A percentile compares a stretch with the other conserved stretches of the same genome.
Evolutionary conservation across 2,329 filamentous ascomycete species (phyloP).

Genomic region (Ceratocystis albifundus): DNA sequence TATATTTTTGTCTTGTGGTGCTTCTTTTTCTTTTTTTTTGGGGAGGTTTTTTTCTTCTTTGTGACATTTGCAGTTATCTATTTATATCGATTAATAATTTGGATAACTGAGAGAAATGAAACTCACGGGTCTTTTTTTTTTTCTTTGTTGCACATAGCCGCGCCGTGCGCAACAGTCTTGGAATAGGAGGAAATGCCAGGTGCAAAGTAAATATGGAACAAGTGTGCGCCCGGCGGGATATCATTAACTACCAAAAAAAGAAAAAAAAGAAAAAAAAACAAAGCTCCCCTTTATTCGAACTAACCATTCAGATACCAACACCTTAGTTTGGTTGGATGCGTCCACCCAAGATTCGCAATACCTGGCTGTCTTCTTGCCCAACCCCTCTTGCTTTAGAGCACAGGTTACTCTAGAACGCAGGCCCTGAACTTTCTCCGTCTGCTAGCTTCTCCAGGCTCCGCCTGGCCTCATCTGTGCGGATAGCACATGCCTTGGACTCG

Average conservation of each 20-base stretch:
- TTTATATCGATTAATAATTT: no score
- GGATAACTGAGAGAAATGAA: no score
- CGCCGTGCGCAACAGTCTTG: background rate
- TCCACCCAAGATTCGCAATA: background rate
- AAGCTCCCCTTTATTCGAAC: background rate
- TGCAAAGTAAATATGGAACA: background rate
- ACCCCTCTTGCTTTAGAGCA: background rate
- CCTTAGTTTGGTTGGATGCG: background rate
- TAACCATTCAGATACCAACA: background rate
- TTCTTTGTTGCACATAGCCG: background rate
- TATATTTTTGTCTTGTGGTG: no score
- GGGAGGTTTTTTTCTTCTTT: no score
- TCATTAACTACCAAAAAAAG: constrained; percentile 17
- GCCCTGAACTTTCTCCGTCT: constrained; percentile 41
- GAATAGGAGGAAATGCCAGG: background rate
- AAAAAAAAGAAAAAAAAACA: no score
- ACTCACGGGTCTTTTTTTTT: no score
- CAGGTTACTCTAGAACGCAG: constrained; percentile 37
- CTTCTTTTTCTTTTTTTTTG: no score
- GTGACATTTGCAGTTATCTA: no score
- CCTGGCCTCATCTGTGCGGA: constrained; percentile 46
- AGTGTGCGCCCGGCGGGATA: constrained; percentile 12
- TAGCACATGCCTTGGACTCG: constrained; percentile 43
- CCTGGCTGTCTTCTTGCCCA: no score
- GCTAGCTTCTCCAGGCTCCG: constrained; percentile 46